Evolutionary conservation across 805 yeast genomes (phyloP), one percentile per base, ranked within the genome.

Genomic region (Kluyveromyces siamensis): DNA sequence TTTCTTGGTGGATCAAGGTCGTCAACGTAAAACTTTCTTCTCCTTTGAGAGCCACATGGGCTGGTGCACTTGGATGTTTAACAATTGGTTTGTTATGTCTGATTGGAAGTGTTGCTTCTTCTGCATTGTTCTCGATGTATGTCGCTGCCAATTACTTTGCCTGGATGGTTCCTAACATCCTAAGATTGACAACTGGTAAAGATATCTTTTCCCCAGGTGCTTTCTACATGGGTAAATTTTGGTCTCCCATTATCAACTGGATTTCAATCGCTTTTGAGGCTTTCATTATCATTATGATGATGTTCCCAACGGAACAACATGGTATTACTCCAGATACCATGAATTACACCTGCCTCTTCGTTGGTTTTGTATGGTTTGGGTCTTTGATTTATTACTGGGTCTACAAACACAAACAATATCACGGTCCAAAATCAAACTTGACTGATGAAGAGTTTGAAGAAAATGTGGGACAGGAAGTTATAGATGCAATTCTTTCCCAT

Each of bases 281-380:
- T 0, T 82, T 72, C 55, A 72, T 74, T 47, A 74, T 81, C 25
- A 63, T 77, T 19, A 63, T 81, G 65, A 66, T 74, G 39, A 76
- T 78, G 80, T 77, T 82, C 69, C 89, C 90, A 35, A 48, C 55
- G 9, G 67, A 75, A 27, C 60, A 60, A 40, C 27, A 40, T 16
- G 49, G 44, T n/a, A 55, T 57, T 18, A 51, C 50, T 8, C 69
- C 68, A 49, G 65, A 64, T 0, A 63, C 76, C 13, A 83, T 83
- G 90, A 83, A 83, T 65, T 83, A 83, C 60, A 77, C 86, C 0
- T 72, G 73, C 55, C 84, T 77, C 6, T 76, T 82, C 48, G 79
- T 77, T 41, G 75, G 77, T 25, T 78, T 77, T 8, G 72, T 74
- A 7, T 80, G 84, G 85, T 51, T 75, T 8, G 66, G 77, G 17